Base-by-base conservation (phyloP, 805 yeast genomes). In the Ogataea neopini region DNA sequence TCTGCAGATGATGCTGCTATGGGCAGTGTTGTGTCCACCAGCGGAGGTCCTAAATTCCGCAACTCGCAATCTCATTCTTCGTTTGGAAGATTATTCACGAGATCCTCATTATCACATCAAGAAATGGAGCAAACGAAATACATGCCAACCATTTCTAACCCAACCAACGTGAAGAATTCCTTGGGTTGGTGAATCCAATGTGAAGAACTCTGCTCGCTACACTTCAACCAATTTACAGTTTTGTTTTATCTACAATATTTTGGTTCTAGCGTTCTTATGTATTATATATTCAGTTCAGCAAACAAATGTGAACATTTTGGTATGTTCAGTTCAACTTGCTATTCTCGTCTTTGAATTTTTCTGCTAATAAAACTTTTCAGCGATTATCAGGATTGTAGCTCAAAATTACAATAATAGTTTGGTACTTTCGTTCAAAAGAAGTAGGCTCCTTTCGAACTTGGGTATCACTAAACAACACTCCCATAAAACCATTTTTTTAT, bases 91-190 rank as follows among this genome's bases (percentile, higher is more conserved):
- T 22, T 52, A 17, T 56, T 53, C 40, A 37, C 51, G 4, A 48
- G 56, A 35, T 40, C 46, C 2, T 50, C 56, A 2, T 38, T 25
- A 26, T 36, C 47, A 9, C 25, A 39, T 46, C 49, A 41, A 9
- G 62, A 54, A 28, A 45, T 44, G 43, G 63, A 57, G 17, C 63
- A 57, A 33, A 45, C 51, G 25, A 53, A 57, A 42, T 71, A 58
- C 47, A 62, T 72, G 36, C 78, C 74, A 40, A 72, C 65, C 34
- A 85, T 85, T 33, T 82, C 88, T 6, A 79, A 76, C 46, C 92
- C 92, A 9, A 84, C 84, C 30, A 82, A 84, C 47, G 76, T 85
- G 3, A 80, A 80, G 51, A 85, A 83, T 62, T 84, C 92, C 2
- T 70, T 85, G 49, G 91, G 91, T 28, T 85, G 91, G 91, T 67